These are phyloP conservation scores for Cucurbita pepo DNA, from an alignment of 306 rosid genomes.

Conservation along the genomic window DNA sequence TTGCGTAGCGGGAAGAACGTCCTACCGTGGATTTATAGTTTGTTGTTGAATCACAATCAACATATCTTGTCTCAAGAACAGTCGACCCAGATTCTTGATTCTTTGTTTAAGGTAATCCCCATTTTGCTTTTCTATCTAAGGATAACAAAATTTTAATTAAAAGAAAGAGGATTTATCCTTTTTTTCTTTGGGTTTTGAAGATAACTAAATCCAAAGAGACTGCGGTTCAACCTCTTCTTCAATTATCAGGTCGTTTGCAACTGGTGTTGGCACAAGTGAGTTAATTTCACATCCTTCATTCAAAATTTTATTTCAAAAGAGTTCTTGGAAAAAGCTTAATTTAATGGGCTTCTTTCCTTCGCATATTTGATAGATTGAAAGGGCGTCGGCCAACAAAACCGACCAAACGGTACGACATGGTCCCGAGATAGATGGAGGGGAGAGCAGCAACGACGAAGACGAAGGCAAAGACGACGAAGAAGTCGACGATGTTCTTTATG, in stretches of 20 bases:
- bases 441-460: slow-evolving; percentile 28
- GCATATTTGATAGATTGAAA: slow-evolving; percentile 40
- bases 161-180: background rate
- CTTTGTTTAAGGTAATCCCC: slow-evolving; percentile 45
- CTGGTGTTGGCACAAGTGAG: slow-evolving; percentile 68
- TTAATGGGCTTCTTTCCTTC: background rate
- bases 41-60: slow-evolving; percentile 50
- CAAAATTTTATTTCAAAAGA: background rate
- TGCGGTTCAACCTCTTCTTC: slow-evolving; percentile 50
- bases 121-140: background rate
- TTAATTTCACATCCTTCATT: background rate
- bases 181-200: slow-evolving; percentile 19
- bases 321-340: background rate
- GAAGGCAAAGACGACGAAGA: slow-evolving; percentile 27
- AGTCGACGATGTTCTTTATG: slow-evolving; percentile 30
- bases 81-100: slow-evolving; percentile 27
- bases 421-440: slow-evolving; percentile 25
- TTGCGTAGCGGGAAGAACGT: slow-evolving; percentile 40
- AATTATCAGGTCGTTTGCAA: slow-evolving; percentile 74
- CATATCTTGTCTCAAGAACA: slow-evolving; percentile 34
- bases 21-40: slow-evolving; percentile 76
- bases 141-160: no score
- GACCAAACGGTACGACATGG: slow-evolving; percentile 12
- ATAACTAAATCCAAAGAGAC: slow-evolving; percentile 46
- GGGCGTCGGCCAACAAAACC: slow-evolving; percentile 30